Conservation (phyloP, 1,139 yeast genomes). For the Nadsonia starkeyi-henricii region DNA sequence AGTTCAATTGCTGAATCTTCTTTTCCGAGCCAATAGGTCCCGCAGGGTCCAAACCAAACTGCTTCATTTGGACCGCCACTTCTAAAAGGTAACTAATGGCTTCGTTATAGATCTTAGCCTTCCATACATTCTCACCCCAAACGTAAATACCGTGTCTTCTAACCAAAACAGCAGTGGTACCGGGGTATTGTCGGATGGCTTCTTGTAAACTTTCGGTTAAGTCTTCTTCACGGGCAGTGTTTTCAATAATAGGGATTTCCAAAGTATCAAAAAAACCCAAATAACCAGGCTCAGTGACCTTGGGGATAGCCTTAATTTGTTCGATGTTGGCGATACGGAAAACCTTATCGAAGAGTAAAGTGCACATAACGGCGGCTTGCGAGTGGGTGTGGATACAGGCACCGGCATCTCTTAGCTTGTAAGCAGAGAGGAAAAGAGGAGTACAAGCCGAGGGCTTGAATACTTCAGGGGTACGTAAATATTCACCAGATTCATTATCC, state of each 20-base stretch:
- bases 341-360: conserved; percentile 54
- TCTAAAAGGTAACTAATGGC: conserved; percentile 84
- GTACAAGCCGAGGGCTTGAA: conserved; percentile 89
- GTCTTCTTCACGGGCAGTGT: conserved; percentile 9
- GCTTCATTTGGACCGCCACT: conserved; percentile 62
- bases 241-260: conserved; percentile 74
- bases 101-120: conserved; percentile 85
- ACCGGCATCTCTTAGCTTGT: conserved; percentile 60
- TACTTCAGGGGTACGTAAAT: conserved; percentile 46
- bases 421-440: conserved; percentile 72
- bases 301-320: conserved; percentile 86
- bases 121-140: conserved; percentile 90
- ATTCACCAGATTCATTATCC: conserved; percentile 39
- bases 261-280: conserved; percentile 61
- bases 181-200: conserved; percentile 56
- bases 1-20: background rate
- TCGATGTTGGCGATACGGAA: conserved; percentile 72
- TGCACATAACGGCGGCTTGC: conserved; percentile 68
- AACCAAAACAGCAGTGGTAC: conserved; percentile 73
- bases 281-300: conserved; percentile 50
- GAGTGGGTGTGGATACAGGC: conserved; percentile 96
- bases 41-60: conserved; percentile 18
- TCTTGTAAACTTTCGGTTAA: conserved; percentile 33
- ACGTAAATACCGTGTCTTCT: conserved; percentile 90
- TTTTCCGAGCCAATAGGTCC: conserved; percentile 5